phyloP scores from a whole-genome alignment of 768 basidiomycete genomes.

The Panaeolus cyanescens region DNA sequence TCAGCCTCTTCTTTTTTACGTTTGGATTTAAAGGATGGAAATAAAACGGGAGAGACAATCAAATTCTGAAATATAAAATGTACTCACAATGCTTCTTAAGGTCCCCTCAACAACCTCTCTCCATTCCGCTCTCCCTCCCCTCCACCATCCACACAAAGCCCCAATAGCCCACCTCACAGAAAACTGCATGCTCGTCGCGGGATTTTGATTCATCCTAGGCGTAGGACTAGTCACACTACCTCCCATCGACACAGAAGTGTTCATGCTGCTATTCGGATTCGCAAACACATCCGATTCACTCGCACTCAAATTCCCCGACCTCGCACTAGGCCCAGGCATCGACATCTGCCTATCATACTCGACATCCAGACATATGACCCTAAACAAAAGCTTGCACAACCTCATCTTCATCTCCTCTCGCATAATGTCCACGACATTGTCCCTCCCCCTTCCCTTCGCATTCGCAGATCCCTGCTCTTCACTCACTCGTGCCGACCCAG shows the following conservation, averaged over 20 bases:
- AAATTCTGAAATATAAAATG: slow-evolving; percentile 5
- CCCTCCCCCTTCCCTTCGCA: no score
- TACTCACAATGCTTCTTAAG: slow-evolving; percentile 22
- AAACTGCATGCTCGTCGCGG: slow-evolving; percentile 3
- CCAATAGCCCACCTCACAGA: slow-evolving; percentile 19
- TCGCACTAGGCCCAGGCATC: no score
- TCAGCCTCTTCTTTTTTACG: not conserved
- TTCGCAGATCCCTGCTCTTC: slow-evolving; percentile 39
- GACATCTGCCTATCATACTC: slow-evolving; percentile 3
- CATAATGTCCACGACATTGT: no score
- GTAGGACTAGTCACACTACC: not conserved
- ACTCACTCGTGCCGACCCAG: slow-evolving; percentile 14
- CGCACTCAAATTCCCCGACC: slow-evolving; percentile 1
- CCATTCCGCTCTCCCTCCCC: slow-evolving; percentile 14
- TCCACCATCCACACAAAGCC: slow-evolving; percentile 22
- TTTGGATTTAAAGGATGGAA: no score
- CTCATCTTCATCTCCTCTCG: not conserved
- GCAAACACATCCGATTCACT: slow-evolving; percentile 21
- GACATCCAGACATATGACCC: slow-evolving; percentile 24
- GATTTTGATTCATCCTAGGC: not conserved
- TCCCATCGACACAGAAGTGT: not conserved
- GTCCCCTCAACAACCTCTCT: slow-evolving; percentile 21
- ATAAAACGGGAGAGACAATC: no score
- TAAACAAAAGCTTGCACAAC: slow-evolving; percentile 34
- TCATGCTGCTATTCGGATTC: no score